Evolutionary conservation across 1,139 yeast species (phyloP), one percentile per base, ranked within the genome.

Genomic region (Nakaseomyces bracarensis): DNA sequence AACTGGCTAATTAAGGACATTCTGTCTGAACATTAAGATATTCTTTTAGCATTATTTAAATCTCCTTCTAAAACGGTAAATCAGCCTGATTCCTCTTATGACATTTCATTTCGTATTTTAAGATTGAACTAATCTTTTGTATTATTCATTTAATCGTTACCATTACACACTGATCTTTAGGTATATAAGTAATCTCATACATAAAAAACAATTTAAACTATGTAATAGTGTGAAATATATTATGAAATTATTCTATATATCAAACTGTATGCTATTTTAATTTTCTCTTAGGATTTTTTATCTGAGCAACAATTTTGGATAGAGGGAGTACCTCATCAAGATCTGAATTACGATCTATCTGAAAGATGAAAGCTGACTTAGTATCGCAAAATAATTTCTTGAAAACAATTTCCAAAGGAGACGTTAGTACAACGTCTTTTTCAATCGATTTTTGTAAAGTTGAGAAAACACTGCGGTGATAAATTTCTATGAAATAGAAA

Each of bases 1-100:
- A 76, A 78, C 51, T 77, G 86, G 83, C 67, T 82, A 41, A 69
- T 82, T 36, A 80, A 77, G 61, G 89, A 81, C 46, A 64, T 72
- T 22, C 49, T 67, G 19, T 55, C 64, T 16, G 58, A 57, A 40
- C 56, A 53, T 35, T 36, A 22, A 31, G 8, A 30, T n/a, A 4
- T 2, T 9, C n/a, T 16, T 18, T 14, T 21, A 9, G 21, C 27
- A 23, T 23, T 25, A n/a, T n/a, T 23, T 11, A 8, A 15, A 23
- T 36, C 30, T 8, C 8, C 6, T 36, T 8, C 9, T 25, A 10
- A n/a, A 19, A 25, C 10, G 30, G 42, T 29, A 18, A 38, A 27
- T 27, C 13, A 13, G 14, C 13, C 25, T 21, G 9, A 7, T n/a
- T 28, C 8, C 8, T 28, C 16, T 9, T 34, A 34, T 34, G 37